phyloP scores from a whole-genome alignment of 2,329 filamentous ascomycete species.

The Cytospora leucostoma region DNA sequence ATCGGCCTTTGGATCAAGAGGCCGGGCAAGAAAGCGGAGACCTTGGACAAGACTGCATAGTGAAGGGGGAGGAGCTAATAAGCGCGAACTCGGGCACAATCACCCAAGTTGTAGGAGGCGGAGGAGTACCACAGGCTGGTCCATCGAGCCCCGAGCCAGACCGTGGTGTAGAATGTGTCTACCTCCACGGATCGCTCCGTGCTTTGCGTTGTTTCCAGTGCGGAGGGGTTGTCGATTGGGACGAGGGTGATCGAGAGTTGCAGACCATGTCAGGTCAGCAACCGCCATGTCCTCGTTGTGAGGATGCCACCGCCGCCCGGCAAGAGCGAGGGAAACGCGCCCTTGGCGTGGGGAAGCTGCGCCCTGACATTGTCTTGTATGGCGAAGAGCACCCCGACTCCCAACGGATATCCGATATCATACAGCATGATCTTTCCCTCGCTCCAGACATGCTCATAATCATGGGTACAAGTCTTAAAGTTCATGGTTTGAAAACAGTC shows the following conservation, averaged over 20 bases:
- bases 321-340: constrained; percentile 67
- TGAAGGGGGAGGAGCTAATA: background rate
- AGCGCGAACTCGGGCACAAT: background rate
- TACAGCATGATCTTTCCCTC: constrained; percentile 66
- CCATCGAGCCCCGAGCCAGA: constrained; percentile 33
- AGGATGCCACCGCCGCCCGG: constrained; percentile 61
- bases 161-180: constrained; percentile 65
- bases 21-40: background rate
- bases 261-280: constrained; percentile 65
- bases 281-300: constrained; percentile 67
- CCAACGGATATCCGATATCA: constrained; percentile 67
- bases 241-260: constrained; percentile 54
- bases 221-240: constrained; percentile 59
- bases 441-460: constrained; percentile 69
- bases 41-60: background rate
- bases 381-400: constrained; percentile 72
- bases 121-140: constrained; percentile 9
- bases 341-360: constrained; percentile 65
- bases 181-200: constrained; percentile 69
- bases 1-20: background rate
- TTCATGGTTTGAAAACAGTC: constrained; percentile 71
- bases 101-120: background rate
- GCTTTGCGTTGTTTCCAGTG: constrained; percentile 65
- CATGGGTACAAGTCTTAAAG: constrained; percentile 69
- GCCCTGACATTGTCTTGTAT: constrained; percentile 74